Evolutionary conservation across 2,329 filamentous ascomycete genomes (phyloP).

Genomic region (Aspergillus oerlinghausenensis): DNA sequence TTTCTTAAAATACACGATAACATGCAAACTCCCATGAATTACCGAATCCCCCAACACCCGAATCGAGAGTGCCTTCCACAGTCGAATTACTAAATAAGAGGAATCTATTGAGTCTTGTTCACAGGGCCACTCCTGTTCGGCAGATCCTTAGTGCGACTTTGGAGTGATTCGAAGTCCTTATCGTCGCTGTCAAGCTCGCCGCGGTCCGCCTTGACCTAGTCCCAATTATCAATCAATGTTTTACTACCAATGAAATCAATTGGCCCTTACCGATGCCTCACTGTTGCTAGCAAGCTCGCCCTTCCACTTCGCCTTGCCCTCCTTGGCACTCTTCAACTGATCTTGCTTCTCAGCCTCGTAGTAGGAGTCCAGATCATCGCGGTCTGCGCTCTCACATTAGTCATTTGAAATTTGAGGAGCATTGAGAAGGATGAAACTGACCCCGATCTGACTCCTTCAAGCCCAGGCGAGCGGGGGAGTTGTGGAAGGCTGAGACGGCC

Average conservation of each 20-base stretch:
- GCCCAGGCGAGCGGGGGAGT: conserved; percentile 19
- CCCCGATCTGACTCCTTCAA: conserved; percentile 35
- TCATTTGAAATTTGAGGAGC: not conserved
- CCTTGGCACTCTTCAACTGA: conserved; percentile 45
- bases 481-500: conserved; percentile 24
- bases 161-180: conserved; percentile 47
- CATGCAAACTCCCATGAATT: not conserved
- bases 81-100: not conserved
- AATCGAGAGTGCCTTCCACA: not conserved
- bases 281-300: conserved; percentile 71
- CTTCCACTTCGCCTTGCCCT: conserved; percentile 71
- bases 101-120: conserved; percentile 15
- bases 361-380: conserved; percentile 40
- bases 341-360: conserved; percentile 60
- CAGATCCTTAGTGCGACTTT: conserved; percentile 55
- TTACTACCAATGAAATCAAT: not conserved
- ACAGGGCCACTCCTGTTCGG: conserved; percentile 34
- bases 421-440: conserved; percentile 13
- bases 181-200: conserved; percentile 37
- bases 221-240: conserved; percentile 2
- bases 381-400: conserved; percentile 24
- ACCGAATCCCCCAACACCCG: not conserved
- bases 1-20: not conserved
- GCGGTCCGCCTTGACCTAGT: conserved; percentile 58
- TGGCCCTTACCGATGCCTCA: conserved; percentile 63